Conservation (phyloP, 2,329 filamentous ascomycete species). For the Aspergillus awamori region DNA sequence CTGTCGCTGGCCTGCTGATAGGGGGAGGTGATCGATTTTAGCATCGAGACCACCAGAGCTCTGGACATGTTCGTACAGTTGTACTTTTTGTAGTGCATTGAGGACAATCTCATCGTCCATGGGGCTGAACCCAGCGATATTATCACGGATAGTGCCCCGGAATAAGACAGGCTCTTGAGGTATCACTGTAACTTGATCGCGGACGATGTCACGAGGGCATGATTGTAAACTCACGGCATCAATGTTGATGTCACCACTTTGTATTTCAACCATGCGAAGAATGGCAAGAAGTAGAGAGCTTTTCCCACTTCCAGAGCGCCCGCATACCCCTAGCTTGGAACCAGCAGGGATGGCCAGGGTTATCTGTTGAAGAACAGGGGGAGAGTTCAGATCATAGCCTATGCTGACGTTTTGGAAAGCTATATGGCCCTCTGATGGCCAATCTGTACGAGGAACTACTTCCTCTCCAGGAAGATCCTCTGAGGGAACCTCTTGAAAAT, state of each 20-base stretch:
- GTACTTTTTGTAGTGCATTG: not conserved
- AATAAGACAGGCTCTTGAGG: not conserved
- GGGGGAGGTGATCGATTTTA: not conserved
- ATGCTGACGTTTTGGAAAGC: not conserved
- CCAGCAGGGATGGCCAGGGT: not conserved
- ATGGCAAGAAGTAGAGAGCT: not conserved
- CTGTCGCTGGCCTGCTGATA: not conserved
- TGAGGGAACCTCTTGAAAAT: not conserved
- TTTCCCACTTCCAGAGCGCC: conserved; percentile 1
- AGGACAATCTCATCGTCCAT: not conserved
- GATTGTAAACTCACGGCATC: conserved; percentile 1
- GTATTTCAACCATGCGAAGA: not conserved
- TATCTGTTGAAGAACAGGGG: not conserved
- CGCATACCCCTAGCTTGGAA: not conserved
- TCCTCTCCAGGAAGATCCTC: not conserved
- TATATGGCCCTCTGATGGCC: not conserved
- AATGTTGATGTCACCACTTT: not conserved
- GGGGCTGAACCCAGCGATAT: not conserved
- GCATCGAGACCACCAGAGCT: not conserved
- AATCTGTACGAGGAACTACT: not conserved
- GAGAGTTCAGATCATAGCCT: not conserved
- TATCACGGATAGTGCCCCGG: not conserved
- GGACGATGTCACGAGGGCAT: conserved; percentile 1
- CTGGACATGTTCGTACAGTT: not conserved
- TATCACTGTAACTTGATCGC: not conserved